Evolutionary conservation across 2,329 filamentous ascomycete species (phyloP).

Genomic region (Rhinocladiella similis): DNA sequence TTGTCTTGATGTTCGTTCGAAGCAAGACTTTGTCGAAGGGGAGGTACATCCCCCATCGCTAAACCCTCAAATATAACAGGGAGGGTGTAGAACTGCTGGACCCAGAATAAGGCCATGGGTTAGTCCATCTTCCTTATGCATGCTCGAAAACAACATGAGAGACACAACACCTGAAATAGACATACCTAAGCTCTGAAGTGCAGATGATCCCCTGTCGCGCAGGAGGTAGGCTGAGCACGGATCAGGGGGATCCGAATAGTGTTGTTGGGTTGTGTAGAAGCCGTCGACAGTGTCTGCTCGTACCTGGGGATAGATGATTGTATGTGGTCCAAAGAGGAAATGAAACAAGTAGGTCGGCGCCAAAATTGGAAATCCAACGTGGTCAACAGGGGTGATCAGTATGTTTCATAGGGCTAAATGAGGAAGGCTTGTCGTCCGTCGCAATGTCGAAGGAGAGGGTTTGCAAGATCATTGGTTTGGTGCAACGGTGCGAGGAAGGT

Average conservation of each 20-base stretch:
- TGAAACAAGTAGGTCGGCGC: constrained; percentile 23
- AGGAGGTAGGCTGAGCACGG: constrained; percentile 24
- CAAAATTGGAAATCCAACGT: constrained; percentile 26
- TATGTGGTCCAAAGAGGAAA: constrained; percentile 18
- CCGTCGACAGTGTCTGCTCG: constrained; percentile 4
- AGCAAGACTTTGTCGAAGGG: constrained; percentile 59
- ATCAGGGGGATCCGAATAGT: constrained; percentile 19
- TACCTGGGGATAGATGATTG: constrained; percentile 1
- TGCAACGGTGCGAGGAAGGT: not conserved
- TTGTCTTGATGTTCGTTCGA: constrained; percentile 76
- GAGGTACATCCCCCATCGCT: constrained; percentile 31
- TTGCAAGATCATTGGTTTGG: constrained; percentile 17
- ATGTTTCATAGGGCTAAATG: constrained; percentile 21
- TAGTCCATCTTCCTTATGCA: constrained; percentile 24
- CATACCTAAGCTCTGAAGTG: constrained; percentile 14
- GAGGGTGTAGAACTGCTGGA: constrained; percentile 33
- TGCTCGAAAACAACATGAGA: constrained; percentile 10
- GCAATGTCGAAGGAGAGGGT: constrained; percentile 9
- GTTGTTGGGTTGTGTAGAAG: constrained; percentile 11
- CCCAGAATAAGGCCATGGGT: constrained; percentile 34
- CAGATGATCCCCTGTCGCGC: constrained; percentile 8
- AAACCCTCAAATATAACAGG: constrained; percentile 34
- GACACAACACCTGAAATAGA: constrained; percentile 24
- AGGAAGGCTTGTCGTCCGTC: constrained; percentile 14
- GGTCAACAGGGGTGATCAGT: constrained; percentile 12